Evolutionary conservation across 2,329 filamentous ascomycete species (phyloP).

Genomic region (Monosporascus sp.): DNA sequence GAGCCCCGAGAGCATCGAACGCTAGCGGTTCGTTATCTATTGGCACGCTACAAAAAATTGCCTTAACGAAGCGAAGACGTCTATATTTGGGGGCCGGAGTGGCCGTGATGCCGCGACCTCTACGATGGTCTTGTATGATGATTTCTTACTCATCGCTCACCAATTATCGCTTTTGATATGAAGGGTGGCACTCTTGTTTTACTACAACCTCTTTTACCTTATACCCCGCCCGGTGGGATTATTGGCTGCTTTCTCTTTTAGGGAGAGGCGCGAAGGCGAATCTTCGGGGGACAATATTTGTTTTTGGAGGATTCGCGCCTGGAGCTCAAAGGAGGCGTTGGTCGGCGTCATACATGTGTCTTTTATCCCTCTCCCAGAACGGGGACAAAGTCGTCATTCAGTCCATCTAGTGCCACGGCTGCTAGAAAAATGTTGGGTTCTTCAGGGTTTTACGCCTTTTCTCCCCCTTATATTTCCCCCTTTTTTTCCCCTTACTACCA

Average conservation of each 20-base stretch:
- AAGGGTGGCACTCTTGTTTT: neutral
- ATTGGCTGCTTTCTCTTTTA: neutral
- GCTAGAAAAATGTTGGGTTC: neutral
- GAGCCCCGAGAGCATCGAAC: constrained; percentile 73
- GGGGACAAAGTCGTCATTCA: too few species aligned
- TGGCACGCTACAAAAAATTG: neutral
- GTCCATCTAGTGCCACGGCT: neutral
- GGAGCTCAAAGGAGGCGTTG: neutral
- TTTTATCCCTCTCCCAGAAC: neutral
- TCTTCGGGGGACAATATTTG: neutral
- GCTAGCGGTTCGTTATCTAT: constrained; percentile 18
- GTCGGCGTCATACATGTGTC: neutral
- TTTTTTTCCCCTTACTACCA: neutral
- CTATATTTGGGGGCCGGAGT: neutral
- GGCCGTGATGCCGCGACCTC: neutral
- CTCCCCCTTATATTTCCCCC: neutral
- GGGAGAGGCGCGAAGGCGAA: neutral
- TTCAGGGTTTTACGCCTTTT: neutral
- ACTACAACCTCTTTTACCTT: neutral
- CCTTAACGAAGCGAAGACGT: neutral
- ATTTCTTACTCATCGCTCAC: neutral
- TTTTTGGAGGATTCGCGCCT: neutral
- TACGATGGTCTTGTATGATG: neutral
- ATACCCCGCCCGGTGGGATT: neutral
- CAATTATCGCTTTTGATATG: neutral